Conservation (phyloP, 495 filamentous ascomycete species). For the Evansstolkia leycettana region DNA sequence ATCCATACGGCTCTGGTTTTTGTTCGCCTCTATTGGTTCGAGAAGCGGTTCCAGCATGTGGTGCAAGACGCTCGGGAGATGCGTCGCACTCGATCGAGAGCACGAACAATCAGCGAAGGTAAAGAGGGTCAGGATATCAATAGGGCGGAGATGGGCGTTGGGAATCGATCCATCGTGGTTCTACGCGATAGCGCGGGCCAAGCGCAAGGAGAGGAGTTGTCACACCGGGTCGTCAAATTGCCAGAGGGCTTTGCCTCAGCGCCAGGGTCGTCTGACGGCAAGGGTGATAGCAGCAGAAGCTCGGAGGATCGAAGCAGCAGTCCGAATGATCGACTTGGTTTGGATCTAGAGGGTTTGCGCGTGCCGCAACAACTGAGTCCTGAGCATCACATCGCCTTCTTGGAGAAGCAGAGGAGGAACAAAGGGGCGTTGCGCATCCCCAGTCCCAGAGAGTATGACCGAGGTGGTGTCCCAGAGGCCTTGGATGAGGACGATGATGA, state of each 20-base stretch:
- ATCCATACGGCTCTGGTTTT: constrained; percentile 84
- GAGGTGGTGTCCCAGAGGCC: constrained; percentile 55
- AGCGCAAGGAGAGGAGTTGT: constrained; percentile 13
- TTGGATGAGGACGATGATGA: constrained; percentile 40
- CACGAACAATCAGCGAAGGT: constrained; percentile 42
- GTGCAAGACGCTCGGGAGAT: constrained; percentile 45
- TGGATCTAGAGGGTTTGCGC: constrained; percentile 20
- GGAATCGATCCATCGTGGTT: constrained; percentile 60
- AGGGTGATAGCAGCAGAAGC: constrained; percentile 7
- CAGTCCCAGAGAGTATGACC: constrained; percentile 75
- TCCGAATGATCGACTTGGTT: constrained; percentile 4
- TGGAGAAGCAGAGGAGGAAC: constrained; percentile 74
- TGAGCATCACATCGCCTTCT: constrained; percentile 74
- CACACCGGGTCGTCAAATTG: constrained; percentile 8
- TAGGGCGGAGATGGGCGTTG: constrained; percentile 54
- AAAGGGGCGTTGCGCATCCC: constrained; percentile 70
- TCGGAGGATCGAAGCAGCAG: constrained; percentile 9
- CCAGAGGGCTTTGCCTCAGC: constrained; percentile 13
- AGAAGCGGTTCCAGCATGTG: constrained; percentile 79
- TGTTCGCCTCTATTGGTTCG: constrained; percentile 92
- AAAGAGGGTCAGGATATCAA: constrained; percentile 31
- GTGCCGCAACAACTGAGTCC: constrained; percentile 43
- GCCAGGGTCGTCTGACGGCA: constrained; percentile 11
- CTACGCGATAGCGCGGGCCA: constrained; percentile 40
- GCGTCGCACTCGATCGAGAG: constrained; percentile 43